Conservation (phyloP, 768 basidiomycete genomes). For the Mycena indigotica region DNA sequence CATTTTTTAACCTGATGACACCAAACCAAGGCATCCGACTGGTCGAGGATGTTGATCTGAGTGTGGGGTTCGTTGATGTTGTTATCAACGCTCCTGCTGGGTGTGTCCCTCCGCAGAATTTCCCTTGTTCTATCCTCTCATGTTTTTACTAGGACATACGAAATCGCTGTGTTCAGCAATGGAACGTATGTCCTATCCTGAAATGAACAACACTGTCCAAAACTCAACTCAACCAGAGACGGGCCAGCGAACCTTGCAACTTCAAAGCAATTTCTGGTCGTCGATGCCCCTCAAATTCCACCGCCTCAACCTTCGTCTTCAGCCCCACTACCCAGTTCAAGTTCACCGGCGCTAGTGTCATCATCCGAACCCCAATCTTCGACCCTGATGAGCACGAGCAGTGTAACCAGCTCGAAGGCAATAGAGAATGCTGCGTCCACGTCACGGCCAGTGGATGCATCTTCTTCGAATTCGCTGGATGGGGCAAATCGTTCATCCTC, state of each 20-base stretch:
- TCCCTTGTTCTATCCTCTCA: background rate
- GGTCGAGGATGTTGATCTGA: slow-evolving; percentile 7
- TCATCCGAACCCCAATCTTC: too few relatives aligned
- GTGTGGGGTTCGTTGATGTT: slow-evolving; percentile 9
- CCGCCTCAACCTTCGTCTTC: background rate
- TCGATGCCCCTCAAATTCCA: background rate
- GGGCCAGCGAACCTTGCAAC: background rate
- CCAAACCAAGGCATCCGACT: background rate
- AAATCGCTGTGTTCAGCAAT: slow-evolving; percentile 1
- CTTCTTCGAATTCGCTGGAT: too few relatives aligned
- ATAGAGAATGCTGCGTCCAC: too few relatives aligned
- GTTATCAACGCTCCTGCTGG: slow-evolving; percentile 4
- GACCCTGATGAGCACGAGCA: too few relatives aligned
- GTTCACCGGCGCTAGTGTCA: too few relatives aligned
- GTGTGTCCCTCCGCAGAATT: background rate
- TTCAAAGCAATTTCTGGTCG: slow-evolving; percentile 3
- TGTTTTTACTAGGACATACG: slow-evolving; percentile 2
- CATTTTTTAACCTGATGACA: slow-evolving; percentile 7
- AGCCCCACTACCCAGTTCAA: background rate
- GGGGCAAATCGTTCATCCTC: background rate
- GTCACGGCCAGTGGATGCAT: too few relatives aligned
- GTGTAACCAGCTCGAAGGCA: too few relatives aligned
- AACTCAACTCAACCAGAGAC: too few relatives aligned
- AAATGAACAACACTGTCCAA: too few relatives aligned
- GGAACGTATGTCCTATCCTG: slow-evolving; percentile 2